Conservation (phyloP, 2,329 filamentous ascomycete genomes). For the Rutstroemia sp. region DNA sequence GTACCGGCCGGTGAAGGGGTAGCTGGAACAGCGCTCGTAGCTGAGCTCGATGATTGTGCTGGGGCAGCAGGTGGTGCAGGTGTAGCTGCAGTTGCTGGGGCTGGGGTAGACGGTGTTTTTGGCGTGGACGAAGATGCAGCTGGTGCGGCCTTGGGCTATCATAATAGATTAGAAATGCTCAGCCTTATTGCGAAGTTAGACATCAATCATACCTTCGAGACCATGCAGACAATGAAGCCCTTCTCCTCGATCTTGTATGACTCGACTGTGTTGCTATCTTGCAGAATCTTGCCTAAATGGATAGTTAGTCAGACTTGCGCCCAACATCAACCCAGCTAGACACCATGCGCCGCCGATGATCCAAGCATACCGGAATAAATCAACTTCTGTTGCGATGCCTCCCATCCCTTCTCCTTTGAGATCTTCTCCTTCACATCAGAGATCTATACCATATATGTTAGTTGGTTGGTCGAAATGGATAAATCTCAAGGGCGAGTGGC, state of each 20-base stretch:
- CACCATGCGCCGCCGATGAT: background rate
- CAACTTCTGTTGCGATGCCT: conserved; percentile 82
- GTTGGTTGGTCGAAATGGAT: conserved; percentile 7
- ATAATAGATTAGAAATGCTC: conserved; percentile 2
- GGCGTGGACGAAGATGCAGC: conserved; percentile 46
- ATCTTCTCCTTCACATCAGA: conserved; percentile 90
- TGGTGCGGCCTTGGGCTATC: conserved; percentile 60
- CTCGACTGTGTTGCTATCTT: conserved; percentile 94
- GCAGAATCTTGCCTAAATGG: conserved; percentile 82
- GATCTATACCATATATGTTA: conserved; percentile 49
- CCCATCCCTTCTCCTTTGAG: conserved; percentile 87
- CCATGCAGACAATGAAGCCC: conserved; percentile 98
- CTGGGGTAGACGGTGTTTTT: conserved; percentile 55
- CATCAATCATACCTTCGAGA: conserved; percentile 68
- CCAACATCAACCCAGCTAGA: background rate
- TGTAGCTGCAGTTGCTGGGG: conserved; percentile 49
- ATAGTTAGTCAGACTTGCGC: conserved; percentile 23
- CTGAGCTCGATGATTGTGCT: conserved; percentile 45
- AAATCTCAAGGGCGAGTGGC: background rate
- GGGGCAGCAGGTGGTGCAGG: conserved; percentile 54
- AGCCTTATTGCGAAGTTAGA: background rate
- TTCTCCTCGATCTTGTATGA: conserved; percentile 99
- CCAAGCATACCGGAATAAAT: conserved; percentile 82
- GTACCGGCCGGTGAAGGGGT: conserved; percentile 40
- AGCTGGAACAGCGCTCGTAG: conserved; percentile 39